phyloP scores from a whole-genome alignment of 768 basidiomycete species.

The Udeniomyces megalosporus region DNA sequence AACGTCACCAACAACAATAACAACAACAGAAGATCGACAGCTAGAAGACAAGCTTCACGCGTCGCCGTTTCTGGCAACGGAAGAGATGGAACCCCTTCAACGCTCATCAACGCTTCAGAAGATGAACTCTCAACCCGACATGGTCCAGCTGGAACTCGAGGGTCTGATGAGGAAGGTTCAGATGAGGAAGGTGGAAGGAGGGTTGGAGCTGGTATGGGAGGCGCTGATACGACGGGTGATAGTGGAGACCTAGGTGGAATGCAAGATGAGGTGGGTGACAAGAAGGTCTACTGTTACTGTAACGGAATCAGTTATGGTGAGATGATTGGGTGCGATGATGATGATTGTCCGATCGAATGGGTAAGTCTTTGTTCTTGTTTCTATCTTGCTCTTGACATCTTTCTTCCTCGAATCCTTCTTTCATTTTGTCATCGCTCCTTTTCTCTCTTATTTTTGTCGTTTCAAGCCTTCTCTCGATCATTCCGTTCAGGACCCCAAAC shows the following conservation, averaged over 20 bases:
- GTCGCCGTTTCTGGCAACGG: neutral
- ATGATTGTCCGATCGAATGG: slow-evolving; percentile 72
- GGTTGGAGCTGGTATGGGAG: slow-evolving; percentile 19
- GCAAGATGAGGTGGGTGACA: slow-evolving; percentile 30
- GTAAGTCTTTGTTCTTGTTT: slow-evolving; percentile 37
- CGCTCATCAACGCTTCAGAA: too few species aligned
- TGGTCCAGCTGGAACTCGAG: too few species aligned
- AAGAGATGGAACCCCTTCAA: slow-evolving; percentile 11
- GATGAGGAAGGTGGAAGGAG: slow-evolving; percentile 23
- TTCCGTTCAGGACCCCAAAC: too few species aligned
- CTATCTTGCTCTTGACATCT: neutral
- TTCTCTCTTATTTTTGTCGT: neutral
- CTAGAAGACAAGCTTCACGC: too few species aligned
- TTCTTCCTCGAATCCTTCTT: neutral
- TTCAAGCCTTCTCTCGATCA: slow-evolving; percentile 8
- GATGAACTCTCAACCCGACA: too few species aligned
- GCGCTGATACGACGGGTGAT: slow-evolving; percentile 16
- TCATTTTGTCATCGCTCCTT: neutral
- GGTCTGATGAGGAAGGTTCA: slow-evolving; percentile 1
- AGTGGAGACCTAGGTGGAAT: neutral
- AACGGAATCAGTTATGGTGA: slow-evolving; percentile 70
- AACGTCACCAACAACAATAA: too few species aligned
- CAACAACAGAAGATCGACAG: too few species aligned
- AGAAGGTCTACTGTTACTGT: slow-evolving; percentile 69
- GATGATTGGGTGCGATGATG: slow-evolving; percentile 87